Conservation (phyloP, 805 yeast species). For the Lachancea lanzarotensis region DNA sequence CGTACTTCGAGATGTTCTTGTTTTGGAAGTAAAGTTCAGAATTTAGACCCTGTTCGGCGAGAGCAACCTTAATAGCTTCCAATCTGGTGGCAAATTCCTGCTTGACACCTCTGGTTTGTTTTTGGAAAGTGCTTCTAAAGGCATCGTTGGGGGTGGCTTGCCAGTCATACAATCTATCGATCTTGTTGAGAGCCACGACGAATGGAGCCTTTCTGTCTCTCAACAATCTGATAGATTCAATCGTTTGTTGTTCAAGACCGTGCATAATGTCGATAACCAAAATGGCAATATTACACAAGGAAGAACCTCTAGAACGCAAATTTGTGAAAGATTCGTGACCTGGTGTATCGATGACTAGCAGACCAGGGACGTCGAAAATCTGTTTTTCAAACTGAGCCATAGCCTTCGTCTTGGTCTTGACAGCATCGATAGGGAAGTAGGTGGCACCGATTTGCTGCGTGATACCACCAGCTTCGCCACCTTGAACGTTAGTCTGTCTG, state of each 20-base stretch:
- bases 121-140: slow-evolving; percentile 86
- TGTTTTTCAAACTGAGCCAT: slow-evolving; percentile 84
- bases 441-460: slow-evolving; percentile 99
- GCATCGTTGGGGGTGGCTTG: slow-evolving; percentile 83
- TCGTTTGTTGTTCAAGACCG: slow-evolving; percentile 96
- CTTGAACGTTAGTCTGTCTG: slow-evolving; percentile 98
- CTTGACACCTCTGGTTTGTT: slow-evolving; percentile 79
- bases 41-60: slow-evolving; percentile 97
- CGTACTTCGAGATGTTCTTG: slow-evolving; percentile 87
- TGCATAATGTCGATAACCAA: slow-evolving; percentile 98
- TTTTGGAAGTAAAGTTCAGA: slow-evolving; percentile 95
- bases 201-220: slow-evolving; percentile 98
- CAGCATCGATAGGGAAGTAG: slow-evolving; percentile 94
- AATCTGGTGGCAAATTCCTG: slow-evolving; percentile 87
- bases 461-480: slow-evolving; percentile 99
- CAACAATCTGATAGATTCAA: slow-evolving; percentile 85
- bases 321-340: slow-evolving; percentile 99
- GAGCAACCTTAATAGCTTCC: slow-evolving; percentile 76
- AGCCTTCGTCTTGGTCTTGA: slow-evolving; percentile 82
- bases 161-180: slow-evolving; percentile 97
- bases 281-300: slow-evolving; percentile 97
- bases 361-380: slow-evolving; percentile 92
- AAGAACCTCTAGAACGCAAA: slow-evolving; percentile 97
- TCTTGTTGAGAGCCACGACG: slow-evolving; percentile 92
- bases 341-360: slow-evolving; percentile 95